Conservation (phyloP, 2,329 filamentous ascomycete genomes). For the Grosmannia clavigera region DNA sequence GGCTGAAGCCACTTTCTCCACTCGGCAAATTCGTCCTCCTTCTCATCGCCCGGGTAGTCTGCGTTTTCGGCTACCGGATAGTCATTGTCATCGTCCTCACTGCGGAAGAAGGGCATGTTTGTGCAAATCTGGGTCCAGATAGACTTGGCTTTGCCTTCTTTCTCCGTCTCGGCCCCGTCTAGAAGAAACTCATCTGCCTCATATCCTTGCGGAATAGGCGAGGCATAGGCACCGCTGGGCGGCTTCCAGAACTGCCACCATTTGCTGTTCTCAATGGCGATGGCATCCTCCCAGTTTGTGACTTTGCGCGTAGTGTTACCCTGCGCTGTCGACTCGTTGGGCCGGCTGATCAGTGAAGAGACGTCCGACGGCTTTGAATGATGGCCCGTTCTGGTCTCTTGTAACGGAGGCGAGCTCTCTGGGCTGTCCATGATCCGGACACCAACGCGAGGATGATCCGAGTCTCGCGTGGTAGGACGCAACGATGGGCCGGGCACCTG, state of each 20-base stretch:
- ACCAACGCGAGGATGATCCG: background rate
- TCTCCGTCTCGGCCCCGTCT: conserved; percentile 6
- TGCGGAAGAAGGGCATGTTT: conserved; percentile 35
- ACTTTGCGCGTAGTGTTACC: conserved; percentile 42
- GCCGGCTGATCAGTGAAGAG: conserved; percentile 8
- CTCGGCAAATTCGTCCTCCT: conserved; percentile 49
- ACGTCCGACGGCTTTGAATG: conserved; percentile 22
- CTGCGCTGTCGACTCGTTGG: conserved; percentile 8
- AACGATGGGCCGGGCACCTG: conserved; percentile 1
- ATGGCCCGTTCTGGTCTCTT: conserved; percentile 13
- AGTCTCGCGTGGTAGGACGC: background rate
- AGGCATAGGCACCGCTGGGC: conserved; percentile 47
- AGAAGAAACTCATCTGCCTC: conserved; percentile 31
- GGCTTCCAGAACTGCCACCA: conserved; percentile 58
- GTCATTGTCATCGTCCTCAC: conserved; percentile 28
- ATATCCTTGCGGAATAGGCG: conserved; percentile 46
- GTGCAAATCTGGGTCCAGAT: conserved; percentile 38
- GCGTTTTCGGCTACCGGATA: conserved; percentile 55
- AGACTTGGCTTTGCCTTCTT: conserved; percentile 27
- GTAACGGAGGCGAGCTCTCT: background rate
- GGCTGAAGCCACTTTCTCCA: conserved; percentile 78
- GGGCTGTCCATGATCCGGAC: background rate
- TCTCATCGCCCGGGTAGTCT: conserved; percentile 45
- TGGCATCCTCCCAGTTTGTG: conserved; percentile 36
- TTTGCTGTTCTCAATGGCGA: conserved; percentile 28